phyloP scores from a whole-genome alignment of 495 filamentous ascomycete species.

The Penicillium manginii region DNA sequence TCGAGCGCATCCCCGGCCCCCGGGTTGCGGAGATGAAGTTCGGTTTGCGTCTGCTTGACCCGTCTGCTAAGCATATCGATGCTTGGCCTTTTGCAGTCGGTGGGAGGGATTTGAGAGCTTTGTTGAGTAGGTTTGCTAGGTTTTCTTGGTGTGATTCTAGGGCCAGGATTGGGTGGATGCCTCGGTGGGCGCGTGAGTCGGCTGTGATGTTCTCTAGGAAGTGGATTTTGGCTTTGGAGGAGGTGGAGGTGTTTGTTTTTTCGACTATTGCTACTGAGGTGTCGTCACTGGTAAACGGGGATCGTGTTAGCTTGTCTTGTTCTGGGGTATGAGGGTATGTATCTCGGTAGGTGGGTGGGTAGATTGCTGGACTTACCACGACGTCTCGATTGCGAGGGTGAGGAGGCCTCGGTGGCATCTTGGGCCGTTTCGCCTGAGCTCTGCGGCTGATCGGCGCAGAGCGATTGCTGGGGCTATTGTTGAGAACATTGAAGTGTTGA shows the following conservation, averaged over 20 bases:
- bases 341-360: neutral
- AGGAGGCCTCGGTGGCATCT: slow-evolving; percentile 51
- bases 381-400: slow-evolving; percentile 90
- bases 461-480: slow-evolving; percentile 21
- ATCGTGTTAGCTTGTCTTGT: slow-evolving; percentile 5
- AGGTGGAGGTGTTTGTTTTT: slow-evolving; percentile 40
- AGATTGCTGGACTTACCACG: slow-evolving; percentile 58
- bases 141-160: slow-evolving; percentile 72
- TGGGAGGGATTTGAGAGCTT: slow-evolving; percentile 63
- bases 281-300: slow-evolving; percentile 69
- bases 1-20: slow-evolving; percentile 84
- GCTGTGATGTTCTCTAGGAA: slow-evolving; percentile 85
- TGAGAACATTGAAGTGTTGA: slow-evolving; percentile 32
- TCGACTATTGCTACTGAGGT: slow-evolving; percentile 87
- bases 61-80: slow-evolving; percentile 28
- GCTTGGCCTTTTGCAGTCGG: slow-evolving; percentile 17
- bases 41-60: slow-evolving; percentile 53
- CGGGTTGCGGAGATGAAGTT: slow-evolving; percentile 86
- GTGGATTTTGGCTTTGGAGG: slow-evolving; percentile 57
- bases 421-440: slow-evolving; percentile 10
- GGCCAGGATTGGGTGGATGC: slow-evolving; percentile 77
- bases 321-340: no score
- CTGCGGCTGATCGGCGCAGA: slow-evolving; percentile 26
- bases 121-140: slow-evolving; percentile 65
- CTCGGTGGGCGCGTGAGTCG: slow-evolving; percentile 68